Conservation (phyloP, 2,329 filamentous ascomycete species). For the Penicillium glabrum region DNA sequence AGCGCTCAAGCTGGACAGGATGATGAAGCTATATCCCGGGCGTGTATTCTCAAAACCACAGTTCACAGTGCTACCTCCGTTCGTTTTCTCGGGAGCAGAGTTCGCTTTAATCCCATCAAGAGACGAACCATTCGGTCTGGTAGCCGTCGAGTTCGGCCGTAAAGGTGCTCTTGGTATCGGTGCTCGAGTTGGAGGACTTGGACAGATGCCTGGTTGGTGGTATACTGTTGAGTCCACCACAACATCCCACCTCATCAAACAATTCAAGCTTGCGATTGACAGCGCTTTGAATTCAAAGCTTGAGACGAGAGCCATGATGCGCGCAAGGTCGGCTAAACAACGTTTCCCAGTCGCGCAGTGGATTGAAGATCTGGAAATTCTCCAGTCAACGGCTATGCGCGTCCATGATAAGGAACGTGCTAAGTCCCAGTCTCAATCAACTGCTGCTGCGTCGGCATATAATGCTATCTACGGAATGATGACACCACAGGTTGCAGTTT, state of each 20-base stretch:
- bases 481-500: constrained; percentile 23
- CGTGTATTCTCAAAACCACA: constrained; percentile 68
- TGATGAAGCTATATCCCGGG: constrained; percentile 66
- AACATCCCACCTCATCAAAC: constrained; percentile 62
- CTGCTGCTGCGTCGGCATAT: constrained; percentile 41
- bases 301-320: constrained; percentile 61
- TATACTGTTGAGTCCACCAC: constrained; percentile 67
- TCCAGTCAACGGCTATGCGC: constrained; percentile 61
- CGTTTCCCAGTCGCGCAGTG: constrained; percentile 68
- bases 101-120: constrained; percentile 68
- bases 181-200: constrained; percentile 64
- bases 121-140: constrained; percentile 68
- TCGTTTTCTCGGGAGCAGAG: constrained; percentile 66
- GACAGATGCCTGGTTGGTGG: constrained; percentile 73
- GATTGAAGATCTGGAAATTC: constrained; percentile 63
- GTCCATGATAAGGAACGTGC: constrained; percentile 50
- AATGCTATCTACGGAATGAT: constrained; percentile 43
- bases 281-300: constrained; percentile 59
- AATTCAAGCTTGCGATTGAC: constrained; percentile 66
- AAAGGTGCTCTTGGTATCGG: constrained; percentile 68
- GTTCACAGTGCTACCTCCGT: constrained; percentile 66
- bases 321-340: constrained; percentile 64
- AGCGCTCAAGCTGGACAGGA: constrained; percentile 61
- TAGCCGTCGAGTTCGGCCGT: constrained; percentile 67
- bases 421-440: constrained; percentile 32